Evolutionary conservation across 208 protist species (phyloP), one percentile per base, ranked within the genome.

Genomic region (Porcisia deanei): DNA sequence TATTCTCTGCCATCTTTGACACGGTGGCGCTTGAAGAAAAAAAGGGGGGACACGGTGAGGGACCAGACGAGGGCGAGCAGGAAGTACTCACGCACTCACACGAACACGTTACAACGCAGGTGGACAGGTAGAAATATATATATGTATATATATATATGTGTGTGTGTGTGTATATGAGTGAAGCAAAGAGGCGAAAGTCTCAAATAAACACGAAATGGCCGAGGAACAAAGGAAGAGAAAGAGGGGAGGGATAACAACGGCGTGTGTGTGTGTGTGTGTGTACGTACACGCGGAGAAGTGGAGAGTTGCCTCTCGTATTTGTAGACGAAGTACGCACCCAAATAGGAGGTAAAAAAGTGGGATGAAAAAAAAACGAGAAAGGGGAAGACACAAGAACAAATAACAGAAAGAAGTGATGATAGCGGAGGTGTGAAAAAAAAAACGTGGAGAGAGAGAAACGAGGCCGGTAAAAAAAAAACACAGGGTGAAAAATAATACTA

Each of bases 101-200:
- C 66, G 30, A n/a, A 34, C 73, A 77, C 55, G 67, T 77, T 45
- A 65, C 45, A 43, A 60, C 25, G 30, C 3, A 67, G 47, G n/a
- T 16, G n/a, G n/a, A 54, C 8, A 54, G 47, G 25, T 6, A 37
- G 18, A 49, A 25, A 25, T 52, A 34, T 39, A 34, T 47, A 2
- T 14, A 12, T 53, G 25, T n/a, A 58, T 25, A 57, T 57, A 25
- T 25, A 25, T 57, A 9, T 57, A 57, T 57, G 20, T n/a, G 12
- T 30, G 25, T 10, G 2, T 7, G 54, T 8, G n/a, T 57, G 20
- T n/a, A 30, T 30, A 59, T 10, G 2, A 18, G 54, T 8, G n/a
- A 60, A 25, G 34, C 10, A 61, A n/a, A 39, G 57, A 61, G 25
- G 6, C n/a, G 4, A 53, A 34, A 37, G 4, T 0, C 47, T 3